Conservation (phyloP, 768 basidiomycete genomes). For the Clitopilus hobsonii region DNA sequence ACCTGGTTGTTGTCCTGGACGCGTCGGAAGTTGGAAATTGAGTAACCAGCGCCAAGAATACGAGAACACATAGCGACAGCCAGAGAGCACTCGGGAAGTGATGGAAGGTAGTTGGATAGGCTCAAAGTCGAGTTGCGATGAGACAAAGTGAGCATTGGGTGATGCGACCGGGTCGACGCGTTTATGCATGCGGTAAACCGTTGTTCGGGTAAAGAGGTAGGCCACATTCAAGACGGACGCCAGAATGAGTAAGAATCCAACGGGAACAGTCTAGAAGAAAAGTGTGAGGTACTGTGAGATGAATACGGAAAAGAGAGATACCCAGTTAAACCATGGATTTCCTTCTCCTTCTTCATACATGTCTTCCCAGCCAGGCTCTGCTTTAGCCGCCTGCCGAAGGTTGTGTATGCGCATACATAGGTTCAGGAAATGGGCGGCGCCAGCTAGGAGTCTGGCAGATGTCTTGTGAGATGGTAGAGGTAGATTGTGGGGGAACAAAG, state of each 20-base stretch:
- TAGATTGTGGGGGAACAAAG: slow-evolving; percentile 77
- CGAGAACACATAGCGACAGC: slow-evolving; percentile 49
- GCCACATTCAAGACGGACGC: slow-evolving; percentile 55
- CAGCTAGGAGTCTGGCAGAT: slow-evolving; percentile 63
- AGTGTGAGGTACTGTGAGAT: slow-evolving; percentile 3
- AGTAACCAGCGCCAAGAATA: slow-evolving; percentile 65
- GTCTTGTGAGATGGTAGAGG: slow-evolving; percentile 66
- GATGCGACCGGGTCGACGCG: slow-evolving; percentile 64
- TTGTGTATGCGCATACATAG: slow-evolving; percentile 60
- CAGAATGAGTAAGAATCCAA: slow-evolving; percentile 50
- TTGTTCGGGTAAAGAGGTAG: slow-evolving; percentile 67
- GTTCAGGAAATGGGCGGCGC: slow-evolving; percentile 61
- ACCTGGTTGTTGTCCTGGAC: slow-evolving; percentile 28
- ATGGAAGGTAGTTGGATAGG: slow-evolving; percentile 41
- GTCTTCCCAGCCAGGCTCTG: slow-evolving; percentile 76
- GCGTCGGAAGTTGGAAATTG: slow-evolving; percentile 47
- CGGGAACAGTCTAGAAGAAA: slow-evolving; percentile 53
- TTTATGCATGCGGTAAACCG: slow-evolving; percentile 63
- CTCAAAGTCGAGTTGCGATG: slow-evolving; percentile 44
- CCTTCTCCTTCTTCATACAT: slow-evolving; percentile 65
- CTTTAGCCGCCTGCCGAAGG: slow-evolving; percentile 50
- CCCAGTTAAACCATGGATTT: slow-evolving; percentile 79
- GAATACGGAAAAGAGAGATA: slow-evolving; percentile 24
- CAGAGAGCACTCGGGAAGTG: slow-evolving; percentile 33
- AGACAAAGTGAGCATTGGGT: slow-evolving; percentile 63